Evolutionary conservation across 495 filamentous ascomycete species (phyloP).

Genomic region (Opeltia flavorubescens): DNA sequence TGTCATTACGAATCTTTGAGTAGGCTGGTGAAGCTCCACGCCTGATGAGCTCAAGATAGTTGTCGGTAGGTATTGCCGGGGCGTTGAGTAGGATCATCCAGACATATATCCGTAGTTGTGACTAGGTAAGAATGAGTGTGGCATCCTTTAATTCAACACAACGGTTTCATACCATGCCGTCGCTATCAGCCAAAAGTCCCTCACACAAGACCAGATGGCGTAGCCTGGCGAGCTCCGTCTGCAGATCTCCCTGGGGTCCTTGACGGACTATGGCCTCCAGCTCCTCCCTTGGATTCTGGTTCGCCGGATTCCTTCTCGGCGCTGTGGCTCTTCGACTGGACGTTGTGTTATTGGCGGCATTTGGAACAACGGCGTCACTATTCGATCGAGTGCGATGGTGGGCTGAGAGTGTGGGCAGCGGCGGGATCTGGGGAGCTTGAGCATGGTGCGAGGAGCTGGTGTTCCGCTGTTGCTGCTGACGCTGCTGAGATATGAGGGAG

Average conservation of each 20-base stretch:
- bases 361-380: constrained; percentile 47
- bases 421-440: constrained; percentile 11
- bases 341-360: constrained; percentile 19
- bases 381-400: constrained; percentile 55
- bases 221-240: constrained; percentile 54
- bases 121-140: constrained; percentile 48
- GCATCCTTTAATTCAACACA: neutral
- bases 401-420: constrained; percentile 22
- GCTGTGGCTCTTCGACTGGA: constrained; percentile 31
- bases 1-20: constrained; percentile 94
- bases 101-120: constrained; percentile 83
- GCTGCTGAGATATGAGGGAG: constrained; percentile 41
- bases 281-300: constrained; percentile 43
- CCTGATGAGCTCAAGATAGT: constrained; percentile 80
- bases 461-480: constrained; percentile 21
- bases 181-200: constrained; percentile 65
- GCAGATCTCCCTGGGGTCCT: constrained; percentile 53
- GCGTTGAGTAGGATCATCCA: constrained; percentile 88
- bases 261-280: constrained; percentile 54
- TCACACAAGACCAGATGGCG: constrained; percentile 64
- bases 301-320: constrained; percentile 39
- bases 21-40: constrained; percentile 89
- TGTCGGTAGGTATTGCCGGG: constrained; percentile 66
- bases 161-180: constrained; percentile 70
- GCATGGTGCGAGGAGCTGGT: constrained; percentile 12